A percentile compares a stretch with the other conserved stretches of the same genome.
phyloP scores from a whole-genome alignment of 495 filamentous ascomycete genomes.

The Cercophora newfieldiana region DNA sequence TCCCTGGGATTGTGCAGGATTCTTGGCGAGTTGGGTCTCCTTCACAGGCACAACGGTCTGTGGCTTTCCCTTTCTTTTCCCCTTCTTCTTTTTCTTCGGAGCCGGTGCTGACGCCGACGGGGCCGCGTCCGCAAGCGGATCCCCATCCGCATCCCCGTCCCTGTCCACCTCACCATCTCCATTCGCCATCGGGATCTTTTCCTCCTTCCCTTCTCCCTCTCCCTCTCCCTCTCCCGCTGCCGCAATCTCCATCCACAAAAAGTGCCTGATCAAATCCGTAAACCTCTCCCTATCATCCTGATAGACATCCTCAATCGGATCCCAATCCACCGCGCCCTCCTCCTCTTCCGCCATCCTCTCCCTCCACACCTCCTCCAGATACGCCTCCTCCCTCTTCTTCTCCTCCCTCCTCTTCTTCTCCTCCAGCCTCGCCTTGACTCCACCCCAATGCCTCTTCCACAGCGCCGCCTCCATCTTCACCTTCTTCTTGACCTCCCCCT shows the following conservation, averaged over 20 bases:
- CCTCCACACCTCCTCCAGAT: constrained; percentile 47
- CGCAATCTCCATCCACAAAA: constrained; percentile 43
- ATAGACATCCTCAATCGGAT: constrained; percentile 54
- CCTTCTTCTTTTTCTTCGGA: constrained; percentile 28
- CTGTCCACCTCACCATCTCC: constrained; percentile 8
- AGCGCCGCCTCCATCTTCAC: constrained; percentile 52
- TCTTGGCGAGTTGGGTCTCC: constrained; percentile 5
- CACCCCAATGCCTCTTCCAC: constrained; percentile 49
- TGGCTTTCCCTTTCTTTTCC: constrained; percentile 43
- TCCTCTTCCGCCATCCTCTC: constrained; percentile 36
- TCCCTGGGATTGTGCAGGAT: background rate
- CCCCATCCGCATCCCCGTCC: constrained; percentile 2
- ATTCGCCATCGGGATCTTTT: no score
- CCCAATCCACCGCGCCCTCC: constrained; percentile 45
- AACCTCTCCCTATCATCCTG: constrained; percentile 49
- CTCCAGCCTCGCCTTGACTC: constrained; percentile 37
- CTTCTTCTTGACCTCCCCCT: constrained; percentile 52
- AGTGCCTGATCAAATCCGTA: constrained; percentile 43
- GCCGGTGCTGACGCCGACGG: background rate
- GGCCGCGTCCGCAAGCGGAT: background rate
- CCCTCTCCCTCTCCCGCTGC: constrained; percentile 14
- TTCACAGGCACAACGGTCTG: constrained; percentile 29
- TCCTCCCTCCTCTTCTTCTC: constrained; percentile 43
- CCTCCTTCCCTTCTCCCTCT: background rate
- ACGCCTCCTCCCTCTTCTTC: constrained; percentile 43